Base-by-base conservation (phyloP, 2,329 filamentous ascomycete genomes). In the Neurospora sp. region DNA sequence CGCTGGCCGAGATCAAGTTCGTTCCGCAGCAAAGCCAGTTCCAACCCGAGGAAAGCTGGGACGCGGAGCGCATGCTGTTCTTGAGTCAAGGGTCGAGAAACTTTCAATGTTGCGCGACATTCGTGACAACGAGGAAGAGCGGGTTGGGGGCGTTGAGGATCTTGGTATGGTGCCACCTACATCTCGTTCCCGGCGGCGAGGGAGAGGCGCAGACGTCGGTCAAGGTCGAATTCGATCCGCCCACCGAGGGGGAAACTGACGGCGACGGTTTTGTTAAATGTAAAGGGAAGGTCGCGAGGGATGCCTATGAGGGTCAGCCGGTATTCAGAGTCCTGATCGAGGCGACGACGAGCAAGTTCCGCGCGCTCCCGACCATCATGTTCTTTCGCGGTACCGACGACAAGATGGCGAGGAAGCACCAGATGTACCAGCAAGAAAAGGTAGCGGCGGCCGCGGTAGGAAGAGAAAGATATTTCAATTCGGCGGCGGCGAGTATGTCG, bases 31-130 rank as follows among this genome's bases (percentile, higher is more conserved):
- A 41, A 3, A 39, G 41, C 28, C 66, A 40, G 6, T 69, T 72
- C 23, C 12, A 62, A 2, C 71, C 71, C 0, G 41, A 38, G 6
- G 72, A 71, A 6, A 71, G 72, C n/a, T 73, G 72, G 72, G 72
- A 73, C 57, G 17, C 5, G n/a, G 68, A 70, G 39, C 68, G 68
- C 19, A 36, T 5, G 8, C 6, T 72, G 65, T 73, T 71, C 28
- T 66, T 71, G 40, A 72, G 68, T n/a, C 69, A 71, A 65, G 72
- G 70, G 12, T 68, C 66, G 57, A 40, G 68, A 1, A 28, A 68
- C 10, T 71, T 72, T 10, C n/a, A 12, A 3, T 71, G 69, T n/a
- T 66, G 69, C 36, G 66, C 28, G 23, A 8, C 11, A 28, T 28
- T 23, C 17, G n/a, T 28, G 12, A 39, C 33, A 8, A 46, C n/a